phyloP scores from a whole-genome alignment of 2,329 filamentous ascomycete genomes.

The Microdochium paspali region DNA sequence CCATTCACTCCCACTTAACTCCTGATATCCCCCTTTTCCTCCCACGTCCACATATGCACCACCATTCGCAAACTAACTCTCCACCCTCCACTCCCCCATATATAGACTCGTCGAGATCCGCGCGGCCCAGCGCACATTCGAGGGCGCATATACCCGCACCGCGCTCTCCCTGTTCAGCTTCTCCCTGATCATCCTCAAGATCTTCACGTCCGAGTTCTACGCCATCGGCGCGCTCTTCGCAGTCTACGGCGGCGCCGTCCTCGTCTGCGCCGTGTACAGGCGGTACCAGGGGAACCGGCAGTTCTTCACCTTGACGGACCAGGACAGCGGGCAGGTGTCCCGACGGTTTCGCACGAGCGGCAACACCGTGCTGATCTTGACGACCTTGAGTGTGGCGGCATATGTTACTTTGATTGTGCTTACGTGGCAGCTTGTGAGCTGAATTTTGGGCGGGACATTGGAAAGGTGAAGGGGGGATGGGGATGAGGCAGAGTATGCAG shows the following conservation, averaged over 20 bases:
- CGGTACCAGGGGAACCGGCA: conserved; percentile 88
- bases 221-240: conserved; percentile 93
- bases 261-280: conserved; percentile 76
- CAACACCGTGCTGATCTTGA: conserved; percentile 51
- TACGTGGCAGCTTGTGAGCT: conserved; percentile 33
- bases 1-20: background rate
- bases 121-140: conserved; percentile 90
- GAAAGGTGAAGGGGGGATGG: too few species aligned
- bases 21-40: background rate
- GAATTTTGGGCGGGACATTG: too few species aligned
- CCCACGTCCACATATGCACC: background rate
- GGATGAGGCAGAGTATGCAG: too few species aligned
- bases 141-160: conserved; percentile 93
- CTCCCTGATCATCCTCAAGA: conserved; percentile 86
- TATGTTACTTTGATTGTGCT: conserved; percentile 49
- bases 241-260: conserved; percentile 76
- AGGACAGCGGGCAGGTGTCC: conserved; percentile 26
- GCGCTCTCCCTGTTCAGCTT: conserved; percentile 94
- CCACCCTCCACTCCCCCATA: too few species aligned
- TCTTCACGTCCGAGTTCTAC: conserved; percentile 96
- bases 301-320: conserved; percentile 62
- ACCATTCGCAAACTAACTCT: background rate
- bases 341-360: conserved; percentile 56
- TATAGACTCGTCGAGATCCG: conserved; percentile 78
- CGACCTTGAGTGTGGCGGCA: conserved; percentile 43